phyloP scores from a whole-genome alignment of 2,329 filamentous ascomycete genomes.

The Calonectria pauciramosa region DNA sequence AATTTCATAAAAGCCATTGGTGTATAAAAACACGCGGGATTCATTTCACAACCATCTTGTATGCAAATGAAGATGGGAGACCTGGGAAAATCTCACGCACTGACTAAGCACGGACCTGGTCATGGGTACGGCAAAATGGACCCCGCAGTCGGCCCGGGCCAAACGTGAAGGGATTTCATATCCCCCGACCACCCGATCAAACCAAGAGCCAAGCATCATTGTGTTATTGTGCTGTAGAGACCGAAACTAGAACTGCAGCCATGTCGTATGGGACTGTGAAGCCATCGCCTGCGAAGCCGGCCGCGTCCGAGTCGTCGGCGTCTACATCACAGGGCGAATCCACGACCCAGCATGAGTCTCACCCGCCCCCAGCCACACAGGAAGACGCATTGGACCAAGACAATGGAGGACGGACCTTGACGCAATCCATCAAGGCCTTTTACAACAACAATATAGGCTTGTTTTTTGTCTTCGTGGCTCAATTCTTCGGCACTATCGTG shows the following conservation, averaged over 20 bases:
- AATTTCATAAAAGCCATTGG: not conserved
- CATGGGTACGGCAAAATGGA: not conserved
- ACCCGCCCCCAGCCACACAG: not conserved
- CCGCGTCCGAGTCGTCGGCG: slow-evolving; percentile 1
- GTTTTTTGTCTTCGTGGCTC: slow-evolving; percentile 56
- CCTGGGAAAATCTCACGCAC: not conserved
- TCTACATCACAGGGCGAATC: not conserved
- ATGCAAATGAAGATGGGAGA: not conserved
- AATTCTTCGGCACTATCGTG: slow-evolving; percentile 58
- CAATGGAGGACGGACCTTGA: not conserved
- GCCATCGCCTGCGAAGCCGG: not conserved
- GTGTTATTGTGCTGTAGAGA: not conserved
- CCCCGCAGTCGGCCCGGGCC: not conserved
- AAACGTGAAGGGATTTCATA: not conserved
- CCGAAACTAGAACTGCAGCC: not conserved
- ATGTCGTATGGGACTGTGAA: slow-evolving; percentile 32
- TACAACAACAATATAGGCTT: slow-evolving; percentile 58
- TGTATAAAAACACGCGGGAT: not conserved
- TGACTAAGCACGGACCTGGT: not conserved
- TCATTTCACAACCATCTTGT: not conserved
- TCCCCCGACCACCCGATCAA: not conserved
- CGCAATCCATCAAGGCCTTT: slow-evolving; percentile 55
- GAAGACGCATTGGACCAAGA: not conserved
- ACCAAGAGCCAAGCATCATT: not conserved
- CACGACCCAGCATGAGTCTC: not conserved